Percentiles rank a stretch among this genome's conserved stretches.
These are phyloP conservation scores for Fragosphaeria purpurea DNA, from an alignment of 2,329 filamentous ascomycete species.

Conservation along the genomic window DNA sequence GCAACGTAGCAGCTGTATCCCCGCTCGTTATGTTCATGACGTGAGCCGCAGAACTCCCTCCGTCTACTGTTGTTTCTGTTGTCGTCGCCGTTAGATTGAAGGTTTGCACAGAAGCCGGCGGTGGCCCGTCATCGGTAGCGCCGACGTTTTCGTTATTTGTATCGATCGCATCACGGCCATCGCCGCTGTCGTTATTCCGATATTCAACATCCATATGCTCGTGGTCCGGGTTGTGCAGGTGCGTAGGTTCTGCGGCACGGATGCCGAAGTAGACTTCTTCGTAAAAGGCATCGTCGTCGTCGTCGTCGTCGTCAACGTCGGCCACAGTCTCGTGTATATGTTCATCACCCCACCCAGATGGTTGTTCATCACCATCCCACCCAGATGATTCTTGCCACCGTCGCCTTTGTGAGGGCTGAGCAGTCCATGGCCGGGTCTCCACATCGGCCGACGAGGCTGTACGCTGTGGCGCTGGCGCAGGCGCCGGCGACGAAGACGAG, in stretches of 20 bases:
- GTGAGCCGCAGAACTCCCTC: too few relatives aligned
- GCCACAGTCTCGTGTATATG: background rate
- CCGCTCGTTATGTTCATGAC: too few relatives aligned
- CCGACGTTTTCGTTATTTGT: slow-evolving; percentile 6
- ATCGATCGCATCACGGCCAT: background rate
- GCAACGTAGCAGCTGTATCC: too few relatives aligned
- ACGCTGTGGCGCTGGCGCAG: too few relatives aligned
- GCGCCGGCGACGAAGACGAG: slow-evolving; percentile 4
- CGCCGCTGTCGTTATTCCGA: background rate
- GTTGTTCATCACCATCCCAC: background rate
- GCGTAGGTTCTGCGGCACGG: background rate
- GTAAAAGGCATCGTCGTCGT: background rate
- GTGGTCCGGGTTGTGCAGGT: slow-evolving; percentile 4
- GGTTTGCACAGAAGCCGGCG: too few relatives aligned
- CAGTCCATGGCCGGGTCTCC: too few relatives aligned
- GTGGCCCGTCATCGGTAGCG: slow-evolving; percentile 6
- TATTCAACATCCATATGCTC: slow-evolving; percentile 12
- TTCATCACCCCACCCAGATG: background rate
- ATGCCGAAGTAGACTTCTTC: background rate
- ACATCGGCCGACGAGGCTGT: background rate
- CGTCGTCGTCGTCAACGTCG: background rate
- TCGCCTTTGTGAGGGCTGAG: too few relatives aligned
- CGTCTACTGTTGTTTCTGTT: too few relatives aligned
- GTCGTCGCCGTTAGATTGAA: too few relatives aligned
- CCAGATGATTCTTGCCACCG: too few relatives aligned